Evolutionary conservation across 306 rosid genomes (phyloP).

Genomic region (Begonia masoniana): DNA sequence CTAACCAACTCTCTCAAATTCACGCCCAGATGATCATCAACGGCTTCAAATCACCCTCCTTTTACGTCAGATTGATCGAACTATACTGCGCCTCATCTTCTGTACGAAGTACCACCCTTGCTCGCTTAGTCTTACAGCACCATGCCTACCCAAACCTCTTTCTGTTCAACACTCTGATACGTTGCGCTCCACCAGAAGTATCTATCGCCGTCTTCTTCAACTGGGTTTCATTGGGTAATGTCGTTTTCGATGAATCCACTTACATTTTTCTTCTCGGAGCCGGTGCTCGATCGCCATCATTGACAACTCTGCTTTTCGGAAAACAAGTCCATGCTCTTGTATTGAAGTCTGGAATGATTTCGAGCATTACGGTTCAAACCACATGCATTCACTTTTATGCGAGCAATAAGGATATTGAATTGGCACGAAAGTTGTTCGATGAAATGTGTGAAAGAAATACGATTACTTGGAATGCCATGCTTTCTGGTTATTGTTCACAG

Average conservation of each 20-base stretch:
- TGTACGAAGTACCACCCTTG: slow-evolving; percentile 21
- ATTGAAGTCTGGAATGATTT: slow-evolving; percentile 31
- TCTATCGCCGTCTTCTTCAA: slow-evolving; percentile 33
- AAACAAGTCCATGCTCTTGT: slow-evolving; percentile 38
- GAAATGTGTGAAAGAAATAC: slow-evolving; percentile 46
- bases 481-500: slow-evolving; percentile 49
- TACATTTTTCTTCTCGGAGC: slow-evolving; percentile 60
- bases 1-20: slow-evolving; percentile 29
- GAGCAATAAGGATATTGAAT: slow-evolving; percentile 33
- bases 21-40: slow-evolving; percentile 55
- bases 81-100: slow-evolving; percentile 24
- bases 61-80: slow-evolving; percentile 39
- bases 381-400: slow-evolving; percentile 48
- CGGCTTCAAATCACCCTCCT: slow-evolving; percentile 34
- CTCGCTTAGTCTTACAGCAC: slow-evolving; percentile 33
- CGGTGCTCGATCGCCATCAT: slow-evolving; percentile 53
- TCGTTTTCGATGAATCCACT: slow-evolving; percentile 33
- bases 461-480: slow-evolving; percentile 69
- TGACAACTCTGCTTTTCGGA: slow-evolving; percentile 35
- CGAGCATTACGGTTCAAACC: slow-evolving; percentile 43
- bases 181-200: slow-evolving; percentile 36
- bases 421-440: slow-evolving; percentile 57
- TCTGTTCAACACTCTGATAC: slow-evolving; percentile 56
- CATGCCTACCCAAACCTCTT: slow-evolving; percentile 22
- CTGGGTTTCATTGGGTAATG: slow-evolving; percentile 31